These are phyloP conservation scores for Malassezia caprae DNA, from an alignment of 1,284 basidiomycete genomes.

Conservation along the genomic window DNA sequence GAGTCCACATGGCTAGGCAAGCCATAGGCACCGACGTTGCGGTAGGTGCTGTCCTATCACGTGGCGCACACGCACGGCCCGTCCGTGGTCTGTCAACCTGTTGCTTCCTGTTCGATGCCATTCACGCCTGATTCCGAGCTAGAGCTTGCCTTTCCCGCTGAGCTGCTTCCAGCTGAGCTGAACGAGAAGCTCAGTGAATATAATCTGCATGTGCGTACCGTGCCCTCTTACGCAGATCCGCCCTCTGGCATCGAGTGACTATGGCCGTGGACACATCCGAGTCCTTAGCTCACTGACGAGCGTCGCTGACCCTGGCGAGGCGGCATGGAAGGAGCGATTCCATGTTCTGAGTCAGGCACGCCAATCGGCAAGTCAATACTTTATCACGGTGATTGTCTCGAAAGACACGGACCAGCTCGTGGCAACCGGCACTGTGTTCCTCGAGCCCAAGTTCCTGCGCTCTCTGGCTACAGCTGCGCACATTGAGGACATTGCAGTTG, in stretches of 20 bases:
- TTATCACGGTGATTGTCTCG: slow-evolving; percentile 71
- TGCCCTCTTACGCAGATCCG: slow-evolving; percentile 58
- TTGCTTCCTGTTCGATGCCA: slow-evolving; percentile 21
- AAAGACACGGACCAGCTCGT: slow-evolving; percentile 67
- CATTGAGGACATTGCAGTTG: slow-evolving; percentile 94
- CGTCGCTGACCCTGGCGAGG: slow-evolving; percentile 65
- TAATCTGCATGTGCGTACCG: slow-evolving; percentile 53
- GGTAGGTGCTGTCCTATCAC: background rate
- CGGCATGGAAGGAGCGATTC: slow-evolving; percentile 50
- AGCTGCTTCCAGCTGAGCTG: slow-evolving; percentile 59
- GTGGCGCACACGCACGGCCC: background rate
- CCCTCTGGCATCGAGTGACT: slow-evolving; percentile 75
- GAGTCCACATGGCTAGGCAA: background rate
- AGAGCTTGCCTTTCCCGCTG: slow-evolving; percentile 63
- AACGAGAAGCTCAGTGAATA: slow-evolving; percentile 55
- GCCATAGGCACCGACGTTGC: background rate
- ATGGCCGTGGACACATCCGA: slow-evolving; percentile 68
- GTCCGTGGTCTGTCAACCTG: background rate
- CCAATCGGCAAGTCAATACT: slow-evolving; percentile 55
- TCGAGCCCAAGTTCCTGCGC: slow-evolving; percentile 86
- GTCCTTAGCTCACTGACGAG: slow-evolving; percentile 71
- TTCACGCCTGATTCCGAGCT: slow-evolving; percentile 63
- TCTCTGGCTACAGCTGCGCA: slow-evolving; percentile 73
- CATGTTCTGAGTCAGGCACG: slow-evolving; percentile 6
- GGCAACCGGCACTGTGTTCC: slow-evolving; percentile 69